phyloP scores from a whole-genome alignment of 1,139 yeast genomes.

The Candida freyschussii region DNA sequence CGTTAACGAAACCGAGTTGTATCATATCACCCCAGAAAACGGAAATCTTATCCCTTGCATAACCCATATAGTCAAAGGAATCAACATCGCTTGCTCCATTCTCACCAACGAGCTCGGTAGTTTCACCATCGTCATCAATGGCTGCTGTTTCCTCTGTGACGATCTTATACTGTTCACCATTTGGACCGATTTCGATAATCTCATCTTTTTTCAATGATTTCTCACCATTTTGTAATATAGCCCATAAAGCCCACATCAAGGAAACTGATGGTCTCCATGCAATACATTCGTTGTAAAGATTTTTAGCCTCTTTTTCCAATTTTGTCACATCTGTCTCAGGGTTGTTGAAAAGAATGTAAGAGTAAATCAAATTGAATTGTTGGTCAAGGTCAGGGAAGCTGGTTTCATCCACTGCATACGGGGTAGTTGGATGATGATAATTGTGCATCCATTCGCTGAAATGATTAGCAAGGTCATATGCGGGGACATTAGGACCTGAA shows the following conservation, averaged over 20 bases:
- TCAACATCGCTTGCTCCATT: conserved; percentile 46
- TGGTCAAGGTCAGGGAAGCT: conserved; percentile 65
- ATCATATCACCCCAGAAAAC: conserved; percentile 73
- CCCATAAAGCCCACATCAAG: conserved; percentile 89
- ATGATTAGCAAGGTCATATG: conserved; percentile 87
- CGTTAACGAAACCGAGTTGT: conserved; percentile 49
- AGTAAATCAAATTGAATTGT: conserved; percentile 64
- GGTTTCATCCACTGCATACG: conserved; percentile 53
- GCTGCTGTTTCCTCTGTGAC: conserved; percentile 13
- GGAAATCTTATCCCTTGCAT: conserved; percentile 69
- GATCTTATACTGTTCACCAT: conserved; percentile 41
- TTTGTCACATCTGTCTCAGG: conserved; percentile 24
- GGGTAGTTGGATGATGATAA: conserved; percentile 62
- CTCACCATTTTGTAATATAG: conserved; percentile 67
- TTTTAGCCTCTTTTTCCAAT: conserved; percentile 51
- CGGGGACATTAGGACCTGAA: conserved; percentile 89
- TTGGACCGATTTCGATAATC: conserved; percentile 34
- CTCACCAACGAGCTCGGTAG: conserved; percentile 25
- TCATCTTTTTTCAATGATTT: conserved; percentile 22
- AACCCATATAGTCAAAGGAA: conserved; percentile 72
- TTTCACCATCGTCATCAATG: conserved; percentile 19
- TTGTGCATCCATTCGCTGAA: conserved; percentile 95
- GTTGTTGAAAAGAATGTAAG: conserved; percentile 47
- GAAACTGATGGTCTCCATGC: conserved; percentile 82
- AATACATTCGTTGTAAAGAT: conserved; percentile 57